Base-by-base conservation (phyloP, 139 green algal genomes). In the Haematococcus lacustris region DNA sequence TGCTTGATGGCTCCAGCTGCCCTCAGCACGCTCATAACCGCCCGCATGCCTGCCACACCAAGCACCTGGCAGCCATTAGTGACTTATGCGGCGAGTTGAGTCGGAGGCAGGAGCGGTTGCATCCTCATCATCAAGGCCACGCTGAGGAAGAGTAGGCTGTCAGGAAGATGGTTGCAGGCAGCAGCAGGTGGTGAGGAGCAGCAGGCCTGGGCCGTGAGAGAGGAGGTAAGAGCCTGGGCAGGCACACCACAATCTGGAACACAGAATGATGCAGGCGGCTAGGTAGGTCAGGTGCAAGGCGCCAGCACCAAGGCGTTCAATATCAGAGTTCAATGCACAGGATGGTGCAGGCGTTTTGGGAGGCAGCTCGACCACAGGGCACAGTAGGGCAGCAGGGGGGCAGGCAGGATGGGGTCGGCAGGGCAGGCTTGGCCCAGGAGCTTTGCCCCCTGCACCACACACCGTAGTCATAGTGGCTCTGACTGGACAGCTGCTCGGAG, bases 21-120 rank as follows among this genome's bases (percentile, higher is more conserved):
- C 25, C 86, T 77, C 64, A 94, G 82, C 73, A 93, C 89, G 60
- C 78, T 88, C 73, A 93, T 93, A 51, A 94, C 89, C 25, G 89
- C 89, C 28, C 89, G 77, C 88, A 93, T 93, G 76, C 88, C 88
- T 13, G 47, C 13, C 47, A 57, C 13, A 57, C 47, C 47, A 21
- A 2, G 50, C 25, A n/a, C n/a, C n/a, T n/a, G n/a, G n/a, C n/a
- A n/a, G n/a, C n/a, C n/a, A n/a, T n/a, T n/a, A n/a, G n/a, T n/a
- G n/a, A n/a, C n/a, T n/a, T n/a, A n/a, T n/a, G n/a, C n/a, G n/a
- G n/a, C n/a, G n/a, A n/a, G n/a, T n/a, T n/a, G n/a, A n/a, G n/a
- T n/a, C n/a, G n/a, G n/a, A n/a, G n/a, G n/a, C n/a, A n/a, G n/a
- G n/a, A n/a, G n/a, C n/a, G n/a, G n/a, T n/a, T n/a, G n/a, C n/a